Base-by-base conservation (phyloP, 1,284 basidiomycete species). In the Tilletia setariae region DNA sequence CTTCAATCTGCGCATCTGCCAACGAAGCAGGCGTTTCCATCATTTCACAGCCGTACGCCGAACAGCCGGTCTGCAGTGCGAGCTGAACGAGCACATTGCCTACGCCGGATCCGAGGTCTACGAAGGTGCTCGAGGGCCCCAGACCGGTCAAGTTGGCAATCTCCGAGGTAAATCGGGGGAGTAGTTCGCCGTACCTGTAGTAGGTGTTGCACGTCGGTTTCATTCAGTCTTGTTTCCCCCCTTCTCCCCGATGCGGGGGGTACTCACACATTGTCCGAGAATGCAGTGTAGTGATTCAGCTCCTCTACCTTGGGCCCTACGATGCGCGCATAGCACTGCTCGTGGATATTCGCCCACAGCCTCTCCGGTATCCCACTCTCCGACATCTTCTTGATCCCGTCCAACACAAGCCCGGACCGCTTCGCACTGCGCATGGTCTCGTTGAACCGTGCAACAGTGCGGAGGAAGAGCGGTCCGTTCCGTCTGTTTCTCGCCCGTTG, bases 91-190 rank as follows among this genome's bases (percentile, higher is more conserved):
- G 82, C 47, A 86, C 85, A 71, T 87, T 87, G 32, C 86, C 86
- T 0, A 88, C 86, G 0, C 87, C 87, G 1, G 84, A 85, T 0
- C 87, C 87, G 15, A 88, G 83, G 74, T 88, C 87, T 28, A 87
- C 79, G 70, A 85, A 84, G 13, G 82, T 79, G 28, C 79, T 81
- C 30, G 69, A 68, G 0, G 83, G 80, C 1, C 80, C 78, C 0
- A 85, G 73, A 6, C 63, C 40, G 8, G 82, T 82, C 47, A 83
- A 74, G 23, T 81, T 74, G 1, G 82, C 78, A 46, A 84, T 80
- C 69, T 84, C 80, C 25, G 81, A 80, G 68, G 84, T 78, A 69
- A 85, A 84, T 19, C 78, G 77, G 0, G 84, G 83, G 16, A 84
- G 72, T 30, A 85, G 73, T 70, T 84, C 84, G 56, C 83, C 84